Conservation (phyloP, 768 basidiomycete genomes). For the Cyclocybe aegerita region DNA sequence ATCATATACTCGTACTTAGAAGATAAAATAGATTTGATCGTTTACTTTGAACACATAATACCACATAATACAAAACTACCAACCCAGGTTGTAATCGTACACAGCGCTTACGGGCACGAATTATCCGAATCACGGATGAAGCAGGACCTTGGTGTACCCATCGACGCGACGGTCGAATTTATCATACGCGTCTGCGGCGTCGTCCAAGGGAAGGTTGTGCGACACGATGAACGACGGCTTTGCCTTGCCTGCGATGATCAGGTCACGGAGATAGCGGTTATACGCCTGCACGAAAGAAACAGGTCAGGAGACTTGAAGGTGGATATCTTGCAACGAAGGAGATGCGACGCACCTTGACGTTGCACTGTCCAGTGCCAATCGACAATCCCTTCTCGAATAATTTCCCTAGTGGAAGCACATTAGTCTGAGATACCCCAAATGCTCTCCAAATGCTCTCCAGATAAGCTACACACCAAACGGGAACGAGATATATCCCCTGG, state of each 20-base stretch:
- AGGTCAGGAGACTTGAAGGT: background rate
- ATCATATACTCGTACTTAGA: too few relatives aligned
- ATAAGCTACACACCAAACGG: slow-evolving; percentile 38
- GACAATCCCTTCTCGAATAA: slow-evolving; percentile 57
- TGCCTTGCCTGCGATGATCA: slow-evolving; percentile 52
- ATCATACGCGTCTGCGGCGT: slow-evolving; percentile 48
- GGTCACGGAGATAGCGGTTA: slow-evolving; percentile 52
- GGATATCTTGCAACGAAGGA: background rate
- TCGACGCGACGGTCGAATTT: slow-evolving; percentile 56
- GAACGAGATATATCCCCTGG: slow-evolving; percentile 50
- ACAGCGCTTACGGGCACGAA: too few relatives aligned
- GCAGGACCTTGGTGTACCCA: slow-evolving; percentile 51
- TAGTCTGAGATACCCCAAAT: background rate
- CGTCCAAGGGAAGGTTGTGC: slow-evolving; percentile 48
- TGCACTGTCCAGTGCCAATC: slow-evolving; percentile 55
- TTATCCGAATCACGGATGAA: slow-evolving; percentile 40
- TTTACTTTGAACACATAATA: too few relatives aligned
- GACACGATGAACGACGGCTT: slow-evolving; percentile 57
- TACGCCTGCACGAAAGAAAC: slow-evolving; percentile 32
- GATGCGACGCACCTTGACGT: slow-evolving; percentile 41
- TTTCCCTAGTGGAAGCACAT: slow-evolving; percentile 26
- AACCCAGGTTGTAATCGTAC: too few relatives aligned
- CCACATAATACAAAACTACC: too few relatives aligned
- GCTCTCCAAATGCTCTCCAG: background rate
- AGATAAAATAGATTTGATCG: too few relatives aligned